phyloP scores from a whole-genome alignment of 805 yeast species.

The Yarrowia sp. region DNA sequence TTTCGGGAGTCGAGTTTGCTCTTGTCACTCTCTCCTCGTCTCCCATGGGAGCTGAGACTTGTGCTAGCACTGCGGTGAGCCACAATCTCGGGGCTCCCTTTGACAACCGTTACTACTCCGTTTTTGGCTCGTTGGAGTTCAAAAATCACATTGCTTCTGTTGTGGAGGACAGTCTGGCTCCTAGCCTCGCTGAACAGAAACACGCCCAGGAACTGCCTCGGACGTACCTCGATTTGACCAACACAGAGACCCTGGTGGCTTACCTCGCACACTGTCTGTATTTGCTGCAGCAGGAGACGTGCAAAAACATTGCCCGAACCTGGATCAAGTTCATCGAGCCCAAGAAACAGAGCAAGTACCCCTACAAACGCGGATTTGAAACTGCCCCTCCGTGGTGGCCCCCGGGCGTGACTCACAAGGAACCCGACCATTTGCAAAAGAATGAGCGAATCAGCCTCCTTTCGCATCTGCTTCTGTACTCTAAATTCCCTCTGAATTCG shows the following conservation, averaged over 20 bases:
- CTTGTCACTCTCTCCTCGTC: background rate
- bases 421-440: slow-evolving; percentile 76
- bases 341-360: slow-evolving; percentile 65
- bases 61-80: too few species aligned
- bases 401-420: slow-evolving; percentile 60
- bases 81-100: background rate
- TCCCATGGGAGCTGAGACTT: too few species aligned
- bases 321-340: slow-evolving; percentile 76
- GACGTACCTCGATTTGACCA: background rate
- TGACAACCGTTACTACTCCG: background rate
- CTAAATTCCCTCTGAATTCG: background rate
- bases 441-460: slow-evolving; percentile 61
- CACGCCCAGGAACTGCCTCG: slow-evolving; percentile 22
- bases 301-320: slow-evolving; percentile 67
- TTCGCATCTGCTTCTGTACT: slow-evolving; percentile 35
- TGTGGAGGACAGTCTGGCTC: slow-evolving; percentile 3
- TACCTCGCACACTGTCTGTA: slow-evolving; percentile 9
- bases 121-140: slow-evolving; percentile 1
- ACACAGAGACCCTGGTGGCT: background rate
- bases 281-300: slow-evolving; percentile 55
- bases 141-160: background rate
- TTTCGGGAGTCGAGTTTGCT: slow-evolving; percentile 8
- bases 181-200: slow-evolving; percentile 5
- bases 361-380: slow-evolving; percentile 62
- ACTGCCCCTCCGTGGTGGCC: slow-evolving; percentile 81